Base-by-base conservation (phyloP, 345 rosid genomes). In the Balakata baccata region DNA sequence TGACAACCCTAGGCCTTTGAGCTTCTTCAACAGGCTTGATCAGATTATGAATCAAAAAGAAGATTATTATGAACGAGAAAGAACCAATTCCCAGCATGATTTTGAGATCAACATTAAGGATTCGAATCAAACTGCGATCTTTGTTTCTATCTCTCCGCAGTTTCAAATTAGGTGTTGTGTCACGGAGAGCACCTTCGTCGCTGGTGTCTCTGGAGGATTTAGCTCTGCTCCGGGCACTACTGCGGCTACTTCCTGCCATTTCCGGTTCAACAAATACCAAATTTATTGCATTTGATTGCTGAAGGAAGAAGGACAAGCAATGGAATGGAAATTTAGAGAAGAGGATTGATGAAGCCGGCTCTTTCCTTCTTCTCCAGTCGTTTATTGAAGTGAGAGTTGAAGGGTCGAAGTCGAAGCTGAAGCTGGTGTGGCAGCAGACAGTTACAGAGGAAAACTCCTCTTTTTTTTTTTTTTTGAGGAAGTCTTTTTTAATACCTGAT, bases 221-320 rank as follows among this genome's bases (percentile, higher is more conserved):
- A 78, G 74, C 57, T 71, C 94, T 82, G 87, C 85, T 83, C 71
- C 94, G 90, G 20, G 92, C 78, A 71, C 77, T 78, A 6, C 84
- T 77, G 46, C 96, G 87, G 71, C 85, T 82, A 10, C 83, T 71
- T 76, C 91, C 95, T 23, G 87, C 74, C 98, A 94, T 94, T 75
- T 65, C 66, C 64, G 71, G 67, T 18, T 11, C 52, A 29, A 23
- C 52, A 22, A 68, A 11, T 38, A 9, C 22, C 10, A 37, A 50
- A n/a, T 3, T 50, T 10, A 22, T 25, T 25, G 29, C 22, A 68
- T 68, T 68, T 29, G 29, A 34, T 51, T 18, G 22, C 20, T 1
- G 51, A 23, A 64, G 52, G 7, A 45, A 20, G 37, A 43, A n/a
- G 47, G 18, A 18, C 6, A 49, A 66, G 11, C 16, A 12, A 61